Base-by-base conservation (phyloP, 345 rosid species). In the Eucalyptus cloeziana region DNA sequence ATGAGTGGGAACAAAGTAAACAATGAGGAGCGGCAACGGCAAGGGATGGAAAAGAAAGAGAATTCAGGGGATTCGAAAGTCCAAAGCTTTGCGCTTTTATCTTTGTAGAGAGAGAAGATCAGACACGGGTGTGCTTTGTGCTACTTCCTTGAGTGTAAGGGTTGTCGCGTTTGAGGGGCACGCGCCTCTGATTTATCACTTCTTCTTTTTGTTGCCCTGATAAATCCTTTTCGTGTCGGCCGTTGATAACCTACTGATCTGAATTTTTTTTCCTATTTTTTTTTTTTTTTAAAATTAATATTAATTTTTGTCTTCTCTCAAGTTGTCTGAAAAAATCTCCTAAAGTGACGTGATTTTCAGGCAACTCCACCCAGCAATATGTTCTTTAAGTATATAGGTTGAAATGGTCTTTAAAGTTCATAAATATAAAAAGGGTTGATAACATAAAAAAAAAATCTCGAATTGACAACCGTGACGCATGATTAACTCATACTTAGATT, bases 1-100 rank as follows among this genome's bases (percentile, higher is more conserved):
- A 76, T 67, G 83, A 86, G 67, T 64, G 88, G n/a, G 86, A 80
- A 49, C 85, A 89, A 86, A 89, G 88, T 44, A 89, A 86, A 86
- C 86, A 6, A 25, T 15, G 86, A 81, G 24, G 62, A n/a, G 86
- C 44, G 5, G 22, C n/a, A 33, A 24, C 50, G 13, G 47, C 44
- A 40, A 76, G 44, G 47, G 24, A 40, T 7, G 56, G 30, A 17
- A 37, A 7, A 17, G 24, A 30, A n/a, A 58, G 88, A 56, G 88
- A 40, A 67, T 49, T 51, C 67, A 52, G 56, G 31, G 44, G 88
- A 27, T 58, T 21, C 45, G 13, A 37, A 37, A 76, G 85, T 76
- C 85, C 47, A 76, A 76, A 76, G 85, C 47, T 76, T 76, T 40
- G 47, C 85, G 85, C 85, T 76, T 76, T 76, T 43, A 10, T 3